Percentiles rank a stretch among this genome's conserved stretches.
Evolutionary conservation across 1,284 basidiomycete genomes (phyloP).

Genomic region (Coriolopsis trogii): DNA sequence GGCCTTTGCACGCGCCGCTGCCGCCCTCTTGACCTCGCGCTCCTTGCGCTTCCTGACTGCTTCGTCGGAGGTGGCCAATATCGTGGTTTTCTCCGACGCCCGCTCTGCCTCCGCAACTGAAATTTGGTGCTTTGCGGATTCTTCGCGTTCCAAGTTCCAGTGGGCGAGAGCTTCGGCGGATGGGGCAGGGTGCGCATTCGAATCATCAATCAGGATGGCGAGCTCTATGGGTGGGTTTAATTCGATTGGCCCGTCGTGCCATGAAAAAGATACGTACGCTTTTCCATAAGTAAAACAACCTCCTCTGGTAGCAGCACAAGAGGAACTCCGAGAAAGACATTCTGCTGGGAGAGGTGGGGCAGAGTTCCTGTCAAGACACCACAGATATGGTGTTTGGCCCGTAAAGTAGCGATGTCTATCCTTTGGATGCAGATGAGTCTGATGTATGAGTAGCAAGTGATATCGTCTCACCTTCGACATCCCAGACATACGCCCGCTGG

Average conservation of each 20-base stretch:
- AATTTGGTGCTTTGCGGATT: constrained; percentile 50
- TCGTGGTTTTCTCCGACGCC: constrained; percentile 46
- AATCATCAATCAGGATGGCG: constrained; percentile 81
- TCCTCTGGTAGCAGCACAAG: constrained; percentile 91
- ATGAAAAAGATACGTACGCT: constrained; percentile 52
- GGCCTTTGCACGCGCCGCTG: constrained; percentile 41
- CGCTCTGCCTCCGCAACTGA: constrained; percentile 47
- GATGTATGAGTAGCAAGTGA: constrained; percentile 1
- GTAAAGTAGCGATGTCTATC: constrained; percentile 76
- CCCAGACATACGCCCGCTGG: constrained; percentile 76
- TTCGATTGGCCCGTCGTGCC: too few species aligned
- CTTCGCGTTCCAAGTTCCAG: constrained; percentile 58
- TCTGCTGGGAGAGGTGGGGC: constrained; percentile 95
- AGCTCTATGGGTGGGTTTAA: constrained; percentile 56
- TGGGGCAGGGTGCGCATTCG: constrained; percentile 62
- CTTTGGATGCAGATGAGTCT: constrained; percentile 27
- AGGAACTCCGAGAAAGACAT: constrained; percentile 93
- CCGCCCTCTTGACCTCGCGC: constrained; percentile 58
- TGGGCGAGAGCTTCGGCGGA: constrained; percentile 49
- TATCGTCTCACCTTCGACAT: constrained; percentile 62
- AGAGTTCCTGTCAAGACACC: constrained; percentile 90
- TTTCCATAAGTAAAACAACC: constrained; percentile 83
- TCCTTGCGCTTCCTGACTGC: constrained; percentile 72
- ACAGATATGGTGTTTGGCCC: constrained; percentile 81
- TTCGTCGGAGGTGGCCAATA: constrained; percentile 57